Evolutionary conservation across 257 asterid species (phyloP), one percentile per base, ranked within the genome.

Genomic region (Capsicum pubescens): DNA sequence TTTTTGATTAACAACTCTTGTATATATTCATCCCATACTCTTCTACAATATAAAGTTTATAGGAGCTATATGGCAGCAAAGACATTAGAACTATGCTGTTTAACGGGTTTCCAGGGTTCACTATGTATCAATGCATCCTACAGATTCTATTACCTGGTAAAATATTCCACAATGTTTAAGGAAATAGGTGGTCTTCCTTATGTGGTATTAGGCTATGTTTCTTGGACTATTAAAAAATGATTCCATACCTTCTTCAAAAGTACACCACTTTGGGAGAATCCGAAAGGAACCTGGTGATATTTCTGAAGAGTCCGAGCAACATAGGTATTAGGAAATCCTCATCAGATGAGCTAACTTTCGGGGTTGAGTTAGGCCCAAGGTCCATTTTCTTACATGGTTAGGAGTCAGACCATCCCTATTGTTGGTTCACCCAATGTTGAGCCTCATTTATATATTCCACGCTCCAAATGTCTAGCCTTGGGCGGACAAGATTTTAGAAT

Each of bases 351-450:
- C 48, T 54, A 26, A 9, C 4, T 54, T 77, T 71, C 32, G 1
- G 0, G 32, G 82, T 77, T 77, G 82, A 52, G 46, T 74, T 48
- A 12, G 61, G 3, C 0, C 32, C 32, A 32, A 54, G 19, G 16
- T 77, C 81, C 50, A 76, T 76, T 13, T 76, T 0, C 39, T 76
- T 76, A 76, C 14, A 76, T 26, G 21, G 81, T 52, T 35, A 13
- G 44, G 44, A 17, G 21, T 3, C 44, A 77, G 21, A 77, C 50
- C 50, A 4, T 77, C 32, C 15, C 32, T 54, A 8, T 54, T 13
- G 44, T 19, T 72, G 17, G 80, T 19, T 74, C 35, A 74, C 80
- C 50, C 64, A 77, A 54, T 77, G 3, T 77, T 76, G 81, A 9
- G 0, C 12, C 64, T 26, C 48, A 54, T 77, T 54, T 32, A 26